Evolutionary conservation across 345 rosid species (phyloP).

Genomic region (Populus davidiana): DNA sequence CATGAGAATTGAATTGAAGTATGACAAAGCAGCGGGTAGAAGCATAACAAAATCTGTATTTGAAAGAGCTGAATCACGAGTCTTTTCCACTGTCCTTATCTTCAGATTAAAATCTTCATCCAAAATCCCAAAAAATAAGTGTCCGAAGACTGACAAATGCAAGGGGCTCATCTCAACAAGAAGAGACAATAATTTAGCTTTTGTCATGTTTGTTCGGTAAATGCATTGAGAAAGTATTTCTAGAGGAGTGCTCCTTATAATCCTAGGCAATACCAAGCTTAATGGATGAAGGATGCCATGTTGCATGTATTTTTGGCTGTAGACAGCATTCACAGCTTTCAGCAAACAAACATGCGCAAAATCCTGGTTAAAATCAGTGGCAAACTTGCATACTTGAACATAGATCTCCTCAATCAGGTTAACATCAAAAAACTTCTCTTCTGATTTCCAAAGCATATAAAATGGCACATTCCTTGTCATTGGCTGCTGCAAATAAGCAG

Average conservation of each 20-base stretch:
- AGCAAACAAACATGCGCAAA: constrained; percentile 64
- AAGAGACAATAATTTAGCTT: constrained; percentile 60
- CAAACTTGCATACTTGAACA: constrained; percentile 48
- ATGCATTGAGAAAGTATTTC: constrained; percentile 62
- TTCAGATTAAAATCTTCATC: constrained; percentile 16
- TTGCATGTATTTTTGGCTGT: constrained; percentile 35
- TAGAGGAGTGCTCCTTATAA: constrained; percentile 52
- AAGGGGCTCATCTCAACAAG: constrained; percentile 69
- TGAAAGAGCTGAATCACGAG: constrained; percentile 36
- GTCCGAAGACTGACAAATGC: constrained; percentile 68
- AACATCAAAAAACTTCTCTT: constrained; percentile 42
- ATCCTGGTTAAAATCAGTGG: constrained; percentile 41
- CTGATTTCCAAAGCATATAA: constrained; percentile 54
- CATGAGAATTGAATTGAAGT: constrained; percentile 39
- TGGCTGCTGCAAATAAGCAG: constrained; percentile 52
- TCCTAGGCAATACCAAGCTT: constrained; percentile 48
- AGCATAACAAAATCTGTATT: constrained; percentile 57
- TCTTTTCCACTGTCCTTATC: constrained; percentile 15
- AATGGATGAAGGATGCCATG: constrained; percentile 51
- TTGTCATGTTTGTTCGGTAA: constrained; percentile 40
- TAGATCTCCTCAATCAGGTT: constrained; percentile 61
- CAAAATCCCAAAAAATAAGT: constrained; percentile 37
- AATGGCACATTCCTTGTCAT: constrained; percentile 34
- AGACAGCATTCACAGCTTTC: constrained; percentile 46
- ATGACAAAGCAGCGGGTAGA: constrained; percentile 68